Evolutionary conservation across 495 filamentous ascomycete genomes (phyloP), one percentile per base, ranked within the genome.

Genomic region (Xanthoparmelia taractica): DNA sequence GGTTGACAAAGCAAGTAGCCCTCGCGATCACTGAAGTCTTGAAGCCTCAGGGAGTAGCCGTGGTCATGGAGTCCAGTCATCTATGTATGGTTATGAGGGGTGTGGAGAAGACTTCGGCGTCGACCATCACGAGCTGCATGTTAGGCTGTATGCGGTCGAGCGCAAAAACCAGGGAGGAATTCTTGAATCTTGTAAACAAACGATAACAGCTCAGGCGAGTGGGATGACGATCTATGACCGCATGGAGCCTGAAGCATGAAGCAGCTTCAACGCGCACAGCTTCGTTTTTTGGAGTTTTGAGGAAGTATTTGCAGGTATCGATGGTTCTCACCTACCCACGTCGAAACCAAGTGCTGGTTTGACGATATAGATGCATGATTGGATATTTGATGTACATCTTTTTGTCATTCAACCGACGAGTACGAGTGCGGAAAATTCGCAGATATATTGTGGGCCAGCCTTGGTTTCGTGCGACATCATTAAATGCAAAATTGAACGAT

Each of bases 11-110:
- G 73, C 92, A 98, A 73, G 92, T 98, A 13, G 95, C 94, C 8
- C 85, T 96, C 63, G 95, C 93, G 11, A 86, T 97, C 57, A 89
- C 90, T 65, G 92, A 97, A 70, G 84, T 97, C 7, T 80, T 97
- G 25, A 87, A 92, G 77, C 94, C 94, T n/a, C 87, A 87, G 72
- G 94, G 95, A 47, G 93, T 98, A 6, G 93, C 88, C 29, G 92
- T 98, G 12, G 92, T 98, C 57, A 96, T 97, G 88, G 95, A 98
- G 71, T 93, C 90, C 37, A 90, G 87, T 67, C 94, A 98, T 77
- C 80, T 97, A n/a, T 97, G 94, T 79, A 97, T 97, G 92, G 93
- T 96, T 13, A 94, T 94, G 90, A 82, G 92, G 29, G 92, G 92
- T 2, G 91, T 97, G 33, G 83, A 96, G 72, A 97, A 99, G 79